phyloP scores from a whole-genome alignment of 495 filamentous ascomycete species.

The Niebla homalea region DNA sequence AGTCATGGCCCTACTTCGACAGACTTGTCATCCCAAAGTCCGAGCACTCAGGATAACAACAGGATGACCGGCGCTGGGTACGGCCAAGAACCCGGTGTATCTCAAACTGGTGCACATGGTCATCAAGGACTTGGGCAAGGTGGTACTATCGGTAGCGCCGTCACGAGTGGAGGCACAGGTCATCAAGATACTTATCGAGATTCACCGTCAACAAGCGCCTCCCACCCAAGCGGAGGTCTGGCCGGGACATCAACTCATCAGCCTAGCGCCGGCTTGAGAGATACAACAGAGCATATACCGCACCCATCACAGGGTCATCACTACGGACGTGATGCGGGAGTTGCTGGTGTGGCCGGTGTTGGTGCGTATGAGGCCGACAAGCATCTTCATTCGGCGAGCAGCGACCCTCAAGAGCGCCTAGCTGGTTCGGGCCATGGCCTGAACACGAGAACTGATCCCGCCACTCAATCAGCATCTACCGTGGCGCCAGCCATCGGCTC shows the following conservation, averaged over 20 bases:
- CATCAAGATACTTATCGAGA: too few relatives aligned
- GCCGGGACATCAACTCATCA: not conserved
- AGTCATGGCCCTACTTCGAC: not conserved
- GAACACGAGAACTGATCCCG: not conserved
- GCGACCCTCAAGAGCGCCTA: constrained; percentile 3
- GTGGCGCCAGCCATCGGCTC: not conserved
- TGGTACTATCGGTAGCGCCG: not conserved
- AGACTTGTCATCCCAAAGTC: not conserved
- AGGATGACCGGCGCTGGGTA: too few relatives aligned
- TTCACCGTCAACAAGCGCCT: too few relatives aligned
- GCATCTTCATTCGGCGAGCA: constrained; percentile 1
- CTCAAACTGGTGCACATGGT: too few relatives aligned
- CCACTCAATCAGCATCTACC: constrained; percentile 3
- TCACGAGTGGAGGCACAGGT: not conserved
- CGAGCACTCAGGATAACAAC: not conserved
- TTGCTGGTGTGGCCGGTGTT: constrained; percentile 6
- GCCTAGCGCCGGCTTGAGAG: constrained; percentile 2
- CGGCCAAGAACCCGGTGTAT: too few relatives aligned
- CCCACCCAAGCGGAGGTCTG: too few relatives aligned
- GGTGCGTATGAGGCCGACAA: constrained; percentile 10
- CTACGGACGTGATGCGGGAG: constrained; percentile 4
- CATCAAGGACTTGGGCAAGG: not conserved
- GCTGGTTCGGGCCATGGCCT: constrained; percentile 5
- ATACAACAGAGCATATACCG: too few relatives aligned
- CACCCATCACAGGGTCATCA: not conserved